Conservation (phyloP, 495 filamentous ascomycete species). For the Daldinia concentrica region DNA sequence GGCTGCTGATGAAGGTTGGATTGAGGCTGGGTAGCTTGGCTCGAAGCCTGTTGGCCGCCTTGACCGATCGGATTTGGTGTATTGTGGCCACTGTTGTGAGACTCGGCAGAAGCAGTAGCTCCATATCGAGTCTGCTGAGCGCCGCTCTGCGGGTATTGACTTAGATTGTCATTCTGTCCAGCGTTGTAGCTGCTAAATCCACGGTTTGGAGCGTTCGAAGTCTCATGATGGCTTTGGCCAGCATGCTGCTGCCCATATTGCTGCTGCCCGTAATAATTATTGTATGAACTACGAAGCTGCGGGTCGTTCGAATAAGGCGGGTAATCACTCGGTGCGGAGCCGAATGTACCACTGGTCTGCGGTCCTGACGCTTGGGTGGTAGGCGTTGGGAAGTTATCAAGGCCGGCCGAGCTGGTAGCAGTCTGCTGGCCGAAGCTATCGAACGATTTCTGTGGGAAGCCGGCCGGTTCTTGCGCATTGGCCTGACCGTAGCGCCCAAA, state of each 20-base stretch:
- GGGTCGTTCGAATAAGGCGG: constrained; percentile 87
- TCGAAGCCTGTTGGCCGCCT: constrained; percentile 62
- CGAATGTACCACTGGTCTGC: constrained; percentile 67
- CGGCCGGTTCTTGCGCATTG: constrained; percentile 66
- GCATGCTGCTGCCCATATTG: constrained; percentile 75
- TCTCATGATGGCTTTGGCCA: constrained; percentile 75
- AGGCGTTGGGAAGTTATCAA: constrained; percentile 63
- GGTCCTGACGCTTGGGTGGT: constrained; percentile 68
- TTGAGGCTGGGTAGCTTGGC: constrained; percentile 58
- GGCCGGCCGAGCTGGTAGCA: constrained; percentile 55
- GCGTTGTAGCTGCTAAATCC: constrained; percentile 79
- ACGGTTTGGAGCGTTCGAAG: constrained; percentile 70
- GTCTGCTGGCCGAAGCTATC: constrained; percentile 85
- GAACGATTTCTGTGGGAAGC: constrained; percentile 78
- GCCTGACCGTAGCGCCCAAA: constrained; percentile 76
- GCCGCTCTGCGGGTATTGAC: constrained; percentile 76
- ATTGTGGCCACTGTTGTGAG: constrained; percentile 84
- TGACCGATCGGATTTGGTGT: constrained; percentile 86
- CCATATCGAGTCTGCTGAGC: constrained; percentile 70
- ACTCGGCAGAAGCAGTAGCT: constrained; percentile 73
- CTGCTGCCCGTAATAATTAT: constrained; percentile 76
- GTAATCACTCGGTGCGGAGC: constrained; percentile 81
- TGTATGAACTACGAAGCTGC: constrained; percentile 76
- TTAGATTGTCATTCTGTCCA: constrained; percentile 74
- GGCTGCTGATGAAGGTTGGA: constrained; percentile 66